phyloP scores from a whole-genome alignment of 371 early-diverging fungal genomes.

The Capillidium rhysosporum region DNA sequence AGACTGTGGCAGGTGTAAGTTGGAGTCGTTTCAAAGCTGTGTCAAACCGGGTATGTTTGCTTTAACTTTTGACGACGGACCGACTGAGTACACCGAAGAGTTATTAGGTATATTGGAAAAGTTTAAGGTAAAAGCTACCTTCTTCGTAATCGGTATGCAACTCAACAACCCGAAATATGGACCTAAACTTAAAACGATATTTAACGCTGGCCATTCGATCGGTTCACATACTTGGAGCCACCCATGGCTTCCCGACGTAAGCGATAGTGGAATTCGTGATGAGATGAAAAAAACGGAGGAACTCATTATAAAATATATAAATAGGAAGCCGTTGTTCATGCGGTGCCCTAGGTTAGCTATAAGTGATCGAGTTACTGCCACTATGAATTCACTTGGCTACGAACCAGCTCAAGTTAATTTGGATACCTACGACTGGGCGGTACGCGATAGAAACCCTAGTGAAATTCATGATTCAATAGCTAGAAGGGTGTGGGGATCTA shows the following conservation, averaged over 20 bases:
- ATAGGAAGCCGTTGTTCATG: conserved; percentile 22
- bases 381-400: conserved; percentile 2
- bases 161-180: neutral
- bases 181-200: neutral
- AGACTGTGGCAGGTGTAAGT: neutral
- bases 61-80: conserved; percentile 12
- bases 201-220: conserved; percentile 20
- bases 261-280: conserved; percentile 14
- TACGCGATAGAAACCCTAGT: neutral
- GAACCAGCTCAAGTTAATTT: conserved; percentile 8
- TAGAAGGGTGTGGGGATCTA: neutral
- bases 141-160: conserved; percentile 34
- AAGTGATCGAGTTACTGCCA: neutral
- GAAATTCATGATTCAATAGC: neutral
- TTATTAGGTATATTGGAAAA: conserved; percentile 23
- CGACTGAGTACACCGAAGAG: neutral
- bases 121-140: conserved; percentile 31
- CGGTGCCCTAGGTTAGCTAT: conserved; percentile 14
- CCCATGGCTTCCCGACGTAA: conserved; percentile 17
- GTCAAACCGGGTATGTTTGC: conserved; percentile 1
- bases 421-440: conserved; percentile 12
- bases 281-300: conserved; percentile 12
- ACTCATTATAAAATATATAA: conserved; percentile 15
- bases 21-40: conserved; percentile 1
- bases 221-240: conserved; percentile 30